Evolutionary conservation across 495 filamentous ascomycete species (phyloP).

Genomic region (Filosporella fistucella): DNA sequence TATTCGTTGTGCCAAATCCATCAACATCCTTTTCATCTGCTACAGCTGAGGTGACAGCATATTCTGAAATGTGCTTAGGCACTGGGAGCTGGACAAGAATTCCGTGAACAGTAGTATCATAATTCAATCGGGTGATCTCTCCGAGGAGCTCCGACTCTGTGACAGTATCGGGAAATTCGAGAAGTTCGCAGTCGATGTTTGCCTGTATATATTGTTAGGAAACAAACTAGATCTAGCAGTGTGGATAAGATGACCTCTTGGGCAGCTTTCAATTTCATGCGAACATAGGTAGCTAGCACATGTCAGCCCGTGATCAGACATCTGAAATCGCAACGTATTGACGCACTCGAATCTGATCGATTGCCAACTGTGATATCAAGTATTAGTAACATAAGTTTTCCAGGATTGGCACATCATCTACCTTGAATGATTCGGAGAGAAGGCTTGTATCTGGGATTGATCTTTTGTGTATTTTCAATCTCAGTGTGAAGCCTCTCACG

Average conservation of each 20-base stretch:
- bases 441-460: constrained; percentile 82
- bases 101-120: constrained; percentile 82
- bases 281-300: constrained; percentile 84
- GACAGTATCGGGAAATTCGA: constrained; percentile 76
- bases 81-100: constrained; percentile 92
- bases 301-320: constrained; percentile 5
- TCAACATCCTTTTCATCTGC: constrained; percentile 95
- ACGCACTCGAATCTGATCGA: constrained; percentile 87
- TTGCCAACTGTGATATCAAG: constrained; percentile 57
- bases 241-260: constrained; percentile 62
- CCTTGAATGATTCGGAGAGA: constrained; percentile 91
- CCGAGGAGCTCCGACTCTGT: constrained; percentile 83
- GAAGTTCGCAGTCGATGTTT: constrained; percentile 80
- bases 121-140: constrained; percentile 75
- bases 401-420: constrained; percentile 33
- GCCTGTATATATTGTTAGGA: constrained; percentile 48
- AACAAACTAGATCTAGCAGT: not conserved
- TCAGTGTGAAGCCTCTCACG: constrained; percentile 71
- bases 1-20: constrained; percentile 89
- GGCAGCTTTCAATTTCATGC: constrained; percentile 98
- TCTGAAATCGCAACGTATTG: constrained; percentile 1
- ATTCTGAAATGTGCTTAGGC: constrained; percentile 83
- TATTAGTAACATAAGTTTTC: constrained; percentile 12
- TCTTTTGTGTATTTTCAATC: constrained; percentile 74
- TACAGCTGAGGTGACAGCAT: constrained; percentile 83